Evolutionary conservation across 441 rosid genomes (phyloP), one percentile per base, ranked within the genome.

Genomic region (Eruca vesicaria): DNA sequence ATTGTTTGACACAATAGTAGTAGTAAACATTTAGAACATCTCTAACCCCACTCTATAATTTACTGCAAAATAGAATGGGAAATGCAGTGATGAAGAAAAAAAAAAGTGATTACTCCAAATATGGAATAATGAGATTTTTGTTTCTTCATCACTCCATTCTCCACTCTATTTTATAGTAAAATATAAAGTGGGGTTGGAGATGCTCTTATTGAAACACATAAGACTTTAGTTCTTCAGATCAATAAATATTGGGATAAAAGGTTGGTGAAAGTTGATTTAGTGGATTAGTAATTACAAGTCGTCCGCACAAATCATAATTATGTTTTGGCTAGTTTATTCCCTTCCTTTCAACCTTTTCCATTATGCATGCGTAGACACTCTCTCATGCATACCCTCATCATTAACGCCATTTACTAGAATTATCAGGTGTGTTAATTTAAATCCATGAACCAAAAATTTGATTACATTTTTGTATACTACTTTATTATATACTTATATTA

Each of bases 341-440:
- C 38, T 71, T 52, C 66, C 32, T 48, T 75, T 52, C 55, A 68
- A 72, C 63, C 45, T 65, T 77, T 67, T 67, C 19, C 69, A 58
- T 28, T 59, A 28, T 71, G 80, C 80, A 77, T 77, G 80, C 80
- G 80, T 21, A 59, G 69, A 50, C 50, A 59, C 72, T 77, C 68
- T 55, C 71, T 77, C 80, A 77, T 77, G 80, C 77, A 77, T 59
- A 71, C 31, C 68, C 60, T 77, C 77, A 77, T 77, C 73, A 77
- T 71, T 59, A 66, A 71, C 72, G 72, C 67, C 52, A 71, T 71
- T 66, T 59, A 66, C 63, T 12, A 20, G 12, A 53, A 12, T 26
- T 23, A 65, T 58, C 65, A 32, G 61, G 16, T 48, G 65, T 58
- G 23, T 43, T 63, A 29, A 19, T 63, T 69, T 14, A 36, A 21